These are phyloP conservation scores for Neopestalotiopsis sp. DNA, from an alignment of 2,329 filamentous ascomycete species.

Conservation along the genomic window DNA sequence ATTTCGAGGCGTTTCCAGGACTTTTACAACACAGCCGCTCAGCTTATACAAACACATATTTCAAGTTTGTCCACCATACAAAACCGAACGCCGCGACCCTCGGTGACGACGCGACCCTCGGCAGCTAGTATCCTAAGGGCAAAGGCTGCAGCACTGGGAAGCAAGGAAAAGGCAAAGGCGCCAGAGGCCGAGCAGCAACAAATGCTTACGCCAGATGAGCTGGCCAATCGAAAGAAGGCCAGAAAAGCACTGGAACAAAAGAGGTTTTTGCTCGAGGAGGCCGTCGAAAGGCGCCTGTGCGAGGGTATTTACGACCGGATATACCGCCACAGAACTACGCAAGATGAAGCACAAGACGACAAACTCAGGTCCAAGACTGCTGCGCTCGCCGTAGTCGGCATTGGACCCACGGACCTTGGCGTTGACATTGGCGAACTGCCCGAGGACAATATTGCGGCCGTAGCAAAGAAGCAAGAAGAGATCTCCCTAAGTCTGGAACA, in stretches of 20 bases:
- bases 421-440: conserved; percentile 69
- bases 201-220: conserved; percentile 89
- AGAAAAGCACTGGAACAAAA: conserved; percentile 81
- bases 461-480: conserved; percentile 66
- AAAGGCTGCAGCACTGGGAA: conserved; percentile 59
- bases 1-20: conserved; percentile 91
- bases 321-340: conserved; percentile 87
- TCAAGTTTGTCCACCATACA: conserved; percentile 77
- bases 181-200: conserved; percentile 70
- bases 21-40: conserved; percentile 83
- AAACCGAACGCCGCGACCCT: conserved; percentile 65
- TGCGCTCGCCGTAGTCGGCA: conserved; percentile 87
- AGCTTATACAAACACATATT: conserved; percentile 87
- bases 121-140: conserved; percentile 61
- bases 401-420: conserved; percentile 83
- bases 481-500: conserved; percentile 74
- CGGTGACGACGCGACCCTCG: conserved; percentile 60
- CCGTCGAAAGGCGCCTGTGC: conserved; percentile 84
- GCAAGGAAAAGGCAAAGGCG: conserved; percentile 54
- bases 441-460: conserved; percentile 59
- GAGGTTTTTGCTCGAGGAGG: conserved; percentile 80
- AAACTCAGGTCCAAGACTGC: conserved; percentile 94
- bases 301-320: conserved; percentile 87
- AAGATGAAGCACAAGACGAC: conserved; percentile 94
- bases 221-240: conserved; percentile 78